A percentile compares a stretch with the other conserved stretches of the same genome.
These are phyloP conservation scores for Diplodia intermedia DNA, from an alignment of 2,329 filamentous ascomycete species.

Conservation along the genomic window DNA sequence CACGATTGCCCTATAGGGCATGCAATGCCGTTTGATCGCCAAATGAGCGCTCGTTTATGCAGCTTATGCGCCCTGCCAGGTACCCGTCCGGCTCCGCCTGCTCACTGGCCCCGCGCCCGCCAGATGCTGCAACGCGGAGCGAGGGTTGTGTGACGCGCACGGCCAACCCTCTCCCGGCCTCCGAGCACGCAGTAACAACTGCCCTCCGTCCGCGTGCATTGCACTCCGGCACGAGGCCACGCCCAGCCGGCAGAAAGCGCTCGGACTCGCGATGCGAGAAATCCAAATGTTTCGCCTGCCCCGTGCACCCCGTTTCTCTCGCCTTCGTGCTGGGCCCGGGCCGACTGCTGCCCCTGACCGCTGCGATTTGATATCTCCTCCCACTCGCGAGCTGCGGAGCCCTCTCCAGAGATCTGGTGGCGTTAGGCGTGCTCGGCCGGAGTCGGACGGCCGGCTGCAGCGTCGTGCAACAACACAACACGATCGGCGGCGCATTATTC, in stretches of 20 bases:
- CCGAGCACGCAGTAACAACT: not conserved
- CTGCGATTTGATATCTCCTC: slow-evolving; percentile 2
- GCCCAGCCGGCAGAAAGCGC: not conserved
- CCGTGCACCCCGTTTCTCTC: slow-evolving; percentile 10
- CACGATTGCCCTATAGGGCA: slow-evolving; percentile 21
- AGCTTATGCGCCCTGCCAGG: slow-evolving; percentile 28
- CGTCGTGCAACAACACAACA: slow-evolving; percentile 10
- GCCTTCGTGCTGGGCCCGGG: not conserved
- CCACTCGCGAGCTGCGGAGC: not conserved
- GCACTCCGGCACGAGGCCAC: not conserved
- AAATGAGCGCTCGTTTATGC: slow-evolving; percentile 20
- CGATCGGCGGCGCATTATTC: not conserved
- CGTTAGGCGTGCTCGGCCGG: slow-evolving; percentile 17
- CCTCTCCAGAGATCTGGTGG: slow-evolving; percentile 14
- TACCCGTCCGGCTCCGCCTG: slow-evolving; percentile 19
- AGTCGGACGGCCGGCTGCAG: slow-evolving; percentile 1
- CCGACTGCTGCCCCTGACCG: not conserved
- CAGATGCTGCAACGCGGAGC: slow-evolving; percentile 6
- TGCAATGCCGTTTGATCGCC: slow-evolving; percentile 29
- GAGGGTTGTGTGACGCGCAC: slow-evolving; percentile 17
- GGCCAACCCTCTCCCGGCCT: not conserved
- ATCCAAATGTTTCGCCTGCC: slow-evolving; percentile 26
- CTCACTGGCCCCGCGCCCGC: slow-evolving; percentile 11
- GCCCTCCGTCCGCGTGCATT: not conserved
- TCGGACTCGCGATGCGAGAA: slow-evolving; percentile 20